phyloP scores from a whole-genome alignment of 805 yeast genomes.

The Barnettozyma siamensis region DNA sequence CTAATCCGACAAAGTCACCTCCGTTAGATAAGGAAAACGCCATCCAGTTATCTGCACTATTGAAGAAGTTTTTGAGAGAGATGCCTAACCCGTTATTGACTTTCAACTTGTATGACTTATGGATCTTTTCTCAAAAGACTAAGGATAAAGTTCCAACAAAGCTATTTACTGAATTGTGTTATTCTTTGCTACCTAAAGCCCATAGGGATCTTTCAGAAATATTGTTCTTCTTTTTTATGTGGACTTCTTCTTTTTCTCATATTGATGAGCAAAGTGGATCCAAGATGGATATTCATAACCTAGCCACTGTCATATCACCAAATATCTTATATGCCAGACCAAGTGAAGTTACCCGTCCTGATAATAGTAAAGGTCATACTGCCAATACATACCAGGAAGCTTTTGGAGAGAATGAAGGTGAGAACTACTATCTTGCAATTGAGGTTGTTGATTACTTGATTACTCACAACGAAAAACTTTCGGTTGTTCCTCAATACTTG shows the following conservation, averaged over 20 bases:
- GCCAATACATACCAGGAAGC: slow-evolving; percentile 31
- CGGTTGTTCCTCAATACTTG: slow-evolving; percentile 64
- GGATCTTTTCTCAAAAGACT: slow-evolving; percentile 64
- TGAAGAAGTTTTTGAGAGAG: slow-evolving; percentile 88
- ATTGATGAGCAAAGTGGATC: slow-evolving; percentile 87
- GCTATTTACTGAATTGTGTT: slow-evolving; percentile 54
- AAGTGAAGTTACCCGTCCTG: slow-evolving; percentile 25
- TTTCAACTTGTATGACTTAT: slow-evolving; percentile 63
- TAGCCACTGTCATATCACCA: slow-evolving; percentile 94
- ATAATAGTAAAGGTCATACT: slow-evolving; percentile 17
- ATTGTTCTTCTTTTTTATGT: slow-evolving; percentile 73
- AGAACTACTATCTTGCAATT: slow-evolving; percentile 79
- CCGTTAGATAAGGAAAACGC: slow-evolving; percentile 72
- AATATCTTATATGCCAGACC: slow-evolving; percentile 68
- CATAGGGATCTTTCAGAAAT: slow-evolving; percentile 87
- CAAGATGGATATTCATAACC: slow-evolving; percentile 92
- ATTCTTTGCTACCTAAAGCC: slow-evolving; percentile 72
- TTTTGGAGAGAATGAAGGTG: slow-evolving; percentile 45
- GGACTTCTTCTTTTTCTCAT: slow-evolving; percentile 95
- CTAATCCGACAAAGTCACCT: slow-evolving; percentile 64
- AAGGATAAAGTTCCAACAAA: slow-evolving; percentile 41
- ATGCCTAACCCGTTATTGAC: slow-evolving; percentile 90
- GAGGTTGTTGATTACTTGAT: slow-evolving; percentile 85
- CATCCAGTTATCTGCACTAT: slow-evolving; percentile 85
- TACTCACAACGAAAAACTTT: slow-evolving; percentile 71